A percentile compares a stretch with the other conserved stretches of the same genome.
Conservation (phyloP, 202 grass and related monocot genomes). For the Setaria viridis region DNA sequence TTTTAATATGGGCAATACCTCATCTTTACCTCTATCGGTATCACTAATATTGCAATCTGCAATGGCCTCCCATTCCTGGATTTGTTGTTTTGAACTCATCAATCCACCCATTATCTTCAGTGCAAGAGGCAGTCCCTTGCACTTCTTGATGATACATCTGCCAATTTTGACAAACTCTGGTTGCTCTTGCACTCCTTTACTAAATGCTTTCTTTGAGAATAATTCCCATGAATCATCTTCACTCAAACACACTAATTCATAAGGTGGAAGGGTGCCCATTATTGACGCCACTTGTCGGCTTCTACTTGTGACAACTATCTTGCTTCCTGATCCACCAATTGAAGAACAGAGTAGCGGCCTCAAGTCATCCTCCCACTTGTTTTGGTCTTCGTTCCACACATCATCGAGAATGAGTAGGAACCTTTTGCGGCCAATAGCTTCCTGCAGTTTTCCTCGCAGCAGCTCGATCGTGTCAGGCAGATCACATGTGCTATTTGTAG, state of each 20-base stretch:
- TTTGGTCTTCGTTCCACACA: constrained; percentile 48
- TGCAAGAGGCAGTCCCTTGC: constrained; percentile 54
- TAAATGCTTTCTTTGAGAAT: constrained; percentile 47
- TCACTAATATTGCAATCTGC: constrained; percentile 33
- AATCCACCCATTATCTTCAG: constrained; percentile 39
- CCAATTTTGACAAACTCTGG: background rate
- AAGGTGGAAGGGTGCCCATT: background rate
- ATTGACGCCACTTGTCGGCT: constrained; percentile 22
- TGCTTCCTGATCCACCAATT: background rate
- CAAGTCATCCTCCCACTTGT: constrained; percentile 26
- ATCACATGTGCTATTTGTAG: background rate
- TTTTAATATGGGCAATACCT: constrained; percentile 36
- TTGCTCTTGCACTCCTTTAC: background rate
- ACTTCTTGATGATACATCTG: constrained; percentile 45
- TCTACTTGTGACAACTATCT: constrained; percentile 46
- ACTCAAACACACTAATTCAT: constrained; percentile 10
- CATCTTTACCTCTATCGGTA: background rate
- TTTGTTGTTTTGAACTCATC: constrained; percentile 29
- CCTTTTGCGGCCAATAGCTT: background rate
- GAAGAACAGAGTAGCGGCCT: constrained; percentile 25
- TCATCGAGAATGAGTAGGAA: constrained; percentile 54
- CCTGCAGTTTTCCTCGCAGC: background rate
- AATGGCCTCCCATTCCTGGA: constrained; percentile 35
- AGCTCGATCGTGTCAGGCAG: constrained; percentile 16
- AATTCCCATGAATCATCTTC: constrained; percentile 46